phyloP scores from a whole-genome alignment of 78 protist species.

The Dictyostelium capitatum region DNA sequence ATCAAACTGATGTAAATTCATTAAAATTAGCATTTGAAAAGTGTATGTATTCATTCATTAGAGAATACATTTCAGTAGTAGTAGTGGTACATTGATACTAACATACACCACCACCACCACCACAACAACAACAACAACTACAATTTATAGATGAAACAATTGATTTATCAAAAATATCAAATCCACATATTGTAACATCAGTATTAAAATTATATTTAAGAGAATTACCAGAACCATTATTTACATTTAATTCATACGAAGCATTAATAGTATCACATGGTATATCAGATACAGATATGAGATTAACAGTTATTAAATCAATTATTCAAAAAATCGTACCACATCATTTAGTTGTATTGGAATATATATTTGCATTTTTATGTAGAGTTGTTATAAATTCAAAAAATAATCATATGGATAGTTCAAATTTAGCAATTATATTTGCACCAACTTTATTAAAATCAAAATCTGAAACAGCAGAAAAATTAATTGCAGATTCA shows the following conservation, averaged over 20 bases:
- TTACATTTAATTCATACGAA: conserved; percentile 78
- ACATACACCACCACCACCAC: neutral
- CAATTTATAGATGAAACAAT: conserved; percentile 31
- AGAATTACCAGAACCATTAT: conserved; percentile 89
- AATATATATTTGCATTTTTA: conserved; percentile 50
- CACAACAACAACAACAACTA: no score
- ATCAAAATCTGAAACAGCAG: conserved; percentile 39
- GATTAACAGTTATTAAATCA: conserved; percentile 4
- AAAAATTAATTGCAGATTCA: conserved; percentile 25
- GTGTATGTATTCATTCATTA: conserved; percentile 30
- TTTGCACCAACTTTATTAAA: conserved; percentile 80
- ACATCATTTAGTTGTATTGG: conserved; percentile 23
- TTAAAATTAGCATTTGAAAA: conserved; percentile 17
- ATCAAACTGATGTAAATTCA: neutral
- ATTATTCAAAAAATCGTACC: neutral
- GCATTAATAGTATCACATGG: conserved; percentile 54
- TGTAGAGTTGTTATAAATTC: neutral
- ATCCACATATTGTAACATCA: conserved; percentile 77
- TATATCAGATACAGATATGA: conserved; percentile 17
- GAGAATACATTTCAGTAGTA: neutral
- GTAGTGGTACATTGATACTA: neutral
- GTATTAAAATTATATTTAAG: conserved; percentile 84
- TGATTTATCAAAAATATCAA: conserved; percentile 1
- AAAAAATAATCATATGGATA: conserved; percentile 28
- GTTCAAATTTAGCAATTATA: conserved; percentile 49